Percentiles rank a stretch among this genome's conserved stretches.
Conservation (phyloP, 345 rosid species). For the Anacardium occidentale region DNA sequence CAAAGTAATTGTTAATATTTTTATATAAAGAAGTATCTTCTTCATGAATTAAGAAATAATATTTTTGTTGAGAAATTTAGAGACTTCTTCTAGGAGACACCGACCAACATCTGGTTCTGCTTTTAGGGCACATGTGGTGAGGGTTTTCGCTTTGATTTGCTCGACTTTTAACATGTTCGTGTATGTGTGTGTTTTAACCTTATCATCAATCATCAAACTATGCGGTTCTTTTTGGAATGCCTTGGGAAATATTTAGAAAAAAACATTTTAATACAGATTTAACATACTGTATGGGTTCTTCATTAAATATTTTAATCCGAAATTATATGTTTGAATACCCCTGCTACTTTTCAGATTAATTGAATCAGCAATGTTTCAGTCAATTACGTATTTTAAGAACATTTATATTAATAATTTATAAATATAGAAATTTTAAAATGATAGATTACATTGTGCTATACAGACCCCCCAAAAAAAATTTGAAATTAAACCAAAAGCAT, state of each 20-base stretch:
- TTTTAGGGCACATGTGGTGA: slow-evolving; percentile 47
- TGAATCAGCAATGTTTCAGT: too few relatives aligned
- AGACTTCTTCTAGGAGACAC: slow-evolving; percentile 27
- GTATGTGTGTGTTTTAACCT: slow-evolving; percentile 23
- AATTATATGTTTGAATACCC: too few relatives aligned
- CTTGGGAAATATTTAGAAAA: too few relatives aligned
- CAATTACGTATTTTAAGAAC: too few relatives aligned
- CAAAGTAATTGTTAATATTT: background rate
- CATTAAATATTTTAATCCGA: too few relatives aligned
- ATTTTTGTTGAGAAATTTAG: background rate
- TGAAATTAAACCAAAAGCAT: too few relatives aligned
- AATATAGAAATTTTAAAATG: too few relatives aligned
- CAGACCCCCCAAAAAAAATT: too few relatives aligned
- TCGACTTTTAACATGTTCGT: slow-evolving; percentile 26
- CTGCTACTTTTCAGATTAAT: too few relatives aligned
- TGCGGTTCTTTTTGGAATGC: slow-evolving; percentile 4
- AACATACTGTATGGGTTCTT: too few relatives aligned
- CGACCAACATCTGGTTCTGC: slow-evolving; percentile 53
- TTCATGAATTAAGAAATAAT: background rate
- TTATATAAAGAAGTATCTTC: background rate
- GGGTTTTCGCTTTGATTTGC: slow-evolving; percentile 31
- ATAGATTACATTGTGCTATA: too few relatives aligned
- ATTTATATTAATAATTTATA: too few relatives aligned
- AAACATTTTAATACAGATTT: background rate
- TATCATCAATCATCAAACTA: background rate